These are phyloP conservation scores for Pleoardoris graminearum DNA, from an alignment of 2,329 filamentous ascomycete species.

Conservation along the genomic window DNA sequence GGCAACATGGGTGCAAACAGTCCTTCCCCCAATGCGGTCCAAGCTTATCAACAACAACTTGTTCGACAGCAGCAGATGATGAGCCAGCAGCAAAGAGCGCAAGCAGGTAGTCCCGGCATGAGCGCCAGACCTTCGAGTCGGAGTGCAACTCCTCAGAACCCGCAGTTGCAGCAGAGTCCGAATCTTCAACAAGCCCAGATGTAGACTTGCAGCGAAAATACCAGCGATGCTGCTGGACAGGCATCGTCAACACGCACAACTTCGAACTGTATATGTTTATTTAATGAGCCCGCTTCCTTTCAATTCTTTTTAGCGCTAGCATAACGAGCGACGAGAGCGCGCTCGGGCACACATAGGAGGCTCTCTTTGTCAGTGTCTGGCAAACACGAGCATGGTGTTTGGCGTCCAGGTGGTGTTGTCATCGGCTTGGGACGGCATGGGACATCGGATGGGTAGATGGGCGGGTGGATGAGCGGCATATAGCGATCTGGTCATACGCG, in stretches of 20 bases:
- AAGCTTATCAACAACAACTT: slow-evolving; percentile 44
- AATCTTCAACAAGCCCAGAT: slow-evolving; percentile 38
- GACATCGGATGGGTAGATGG: neutral
- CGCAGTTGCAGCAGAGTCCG: slow-evolving; percentile 34
- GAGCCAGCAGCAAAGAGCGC: slow-evolving; percentile 35
- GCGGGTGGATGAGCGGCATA: neutral
- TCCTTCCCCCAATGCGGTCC: slow-evolving; percentile 39
- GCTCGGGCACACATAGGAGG: neutral
- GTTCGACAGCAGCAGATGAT: slow-evolving; percentile 45
- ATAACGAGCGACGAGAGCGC: neutral
- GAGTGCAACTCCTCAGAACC: slow-evolving; percentile 46
- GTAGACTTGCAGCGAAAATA: neutral
- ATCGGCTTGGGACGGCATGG: neutral
- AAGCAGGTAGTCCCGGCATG: slow-evolving; percentile 38
- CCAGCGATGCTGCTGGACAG: slow-evolving; percentile 7
- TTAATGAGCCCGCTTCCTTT: slow-evolving; percentile 3
- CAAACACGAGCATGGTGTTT: neutral
- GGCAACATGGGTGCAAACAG: slow-evolving; percentile 31
- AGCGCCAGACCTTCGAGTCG: slow-evolving; percentile 39
- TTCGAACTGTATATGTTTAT: slow-evolving; percentile 8
- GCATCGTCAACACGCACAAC: neutral
- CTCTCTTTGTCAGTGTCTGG: neutral
- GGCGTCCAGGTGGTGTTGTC: neutral
- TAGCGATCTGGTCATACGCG: neutral
- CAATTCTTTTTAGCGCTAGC: neutral